These are phyloP conservation scores for Colletotrichum aenigma DNA, from an alignment of 2,329 filamentous ascomycete genomes.

Conservation along the genomic window DNA sequence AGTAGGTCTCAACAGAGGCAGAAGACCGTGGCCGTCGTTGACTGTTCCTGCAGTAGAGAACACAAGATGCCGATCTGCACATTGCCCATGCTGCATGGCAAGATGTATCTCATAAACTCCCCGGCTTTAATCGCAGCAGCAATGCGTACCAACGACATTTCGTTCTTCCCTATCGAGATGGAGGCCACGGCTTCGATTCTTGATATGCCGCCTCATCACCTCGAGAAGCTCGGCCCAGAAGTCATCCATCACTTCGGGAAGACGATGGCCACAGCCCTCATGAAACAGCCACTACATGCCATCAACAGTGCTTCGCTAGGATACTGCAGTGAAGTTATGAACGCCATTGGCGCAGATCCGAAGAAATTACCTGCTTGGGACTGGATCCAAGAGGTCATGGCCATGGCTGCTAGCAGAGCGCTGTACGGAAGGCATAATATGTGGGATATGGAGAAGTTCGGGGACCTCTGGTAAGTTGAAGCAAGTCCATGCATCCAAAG, in stretches of 20 bases:
- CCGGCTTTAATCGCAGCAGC: conserved; percentile 43
- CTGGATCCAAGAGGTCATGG: conserved; percentile 42
- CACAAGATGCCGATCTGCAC: conserved; percentile 42
- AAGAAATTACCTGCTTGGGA: conserved; percentile 35
- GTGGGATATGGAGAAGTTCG: conserved; percentile 18
- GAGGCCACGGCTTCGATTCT: conserved; percentile 41
- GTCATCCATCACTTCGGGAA: conserved; percentile 38
- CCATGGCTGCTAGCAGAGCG: conserved; percentile 38
- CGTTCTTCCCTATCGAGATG: conserved; percentile 46
- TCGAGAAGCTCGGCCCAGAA: conserved; percentile 24
- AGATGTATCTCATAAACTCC: conserved; percentile 49
- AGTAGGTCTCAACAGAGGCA: conserved; percentile 31
- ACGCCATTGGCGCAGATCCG: conserved; percentile 24
- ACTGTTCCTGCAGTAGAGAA: conserved; percentile 22
- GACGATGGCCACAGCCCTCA: conserved; percentile 36
- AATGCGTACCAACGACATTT: conserved; percentile 45
- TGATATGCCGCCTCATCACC: conserved; percentile 32
- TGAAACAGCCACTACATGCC: conserved; percentile 32
- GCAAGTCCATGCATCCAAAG: too few relatives aligned
- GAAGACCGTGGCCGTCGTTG: not conserved
- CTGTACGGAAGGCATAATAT: conserved; percentile 49
- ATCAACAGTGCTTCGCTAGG: conserved; percentile 40
- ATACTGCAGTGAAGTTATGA: conserved; percentile 33
- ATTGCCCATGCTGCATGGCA: conserved; percentile 45
- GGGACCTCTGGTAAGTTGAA: conserved; percentile 40